These are phyloP conservation scores for Penicillium pulvis DNA, from an alignment of 495 filamentous ascomycete species.

Conservation along the genomic window DNA sequence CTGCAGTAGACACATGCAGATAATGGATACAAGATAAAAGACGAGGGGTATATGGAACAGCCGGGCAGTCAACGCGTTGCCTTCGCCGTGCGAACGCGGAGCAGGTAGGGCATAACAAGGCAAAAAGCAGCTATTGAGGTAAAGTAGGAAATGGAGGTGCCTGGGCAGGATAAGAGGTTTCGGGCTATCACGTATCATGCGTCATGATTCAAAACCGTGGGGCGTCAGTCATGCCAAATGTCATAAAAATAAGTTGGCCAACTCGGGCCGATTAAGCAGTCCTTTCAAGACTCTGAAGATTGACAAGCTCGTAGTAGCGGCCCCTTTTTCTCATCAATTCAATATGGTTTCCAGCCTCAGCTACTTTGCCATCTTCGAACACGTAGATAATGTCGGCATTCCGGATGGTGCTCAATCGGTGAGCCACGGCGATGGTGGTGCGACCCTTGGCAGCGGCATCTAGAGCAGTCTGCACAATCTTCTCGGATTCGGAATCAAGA, in stretches of 20 bases:
- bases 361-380: conserved; percentile 72
- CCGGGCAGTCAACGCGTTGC: not conserved
- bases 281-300: conserved; percentile 77
- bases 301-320: conserved; percentile 75
- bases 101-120: too few species aligned
- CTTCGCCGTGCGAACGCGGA: too few species aligned
- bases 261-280: conserved; percentile 28
- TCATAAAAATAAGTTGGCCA: not conserved
- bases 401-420: conserved; percentile 77
- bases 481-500: conserved; percentile 79
- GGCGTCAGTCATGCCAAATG: not conserved
- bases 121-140: too few species aligned
- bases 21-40: not conserved
- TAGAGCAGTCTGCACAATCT: conserved; percentile 79
- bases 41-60: not conserved
- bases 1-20: not conserved
- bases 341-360: conserved; percentile 72
- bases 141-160: too few species aligned
- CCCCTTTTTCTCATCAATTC: conserved; percentile 67
- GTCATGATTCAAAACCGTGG: too few species aligned
- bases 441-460: conserved; percentile 72
- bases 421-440: conserved; percentile 79
- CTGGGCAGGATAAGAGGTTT: too few species aligned
- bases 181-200: too few species aligned
- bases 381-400: conserved; percentile 85